A percentile compares a stretch with the other conserved stretches of the same genome.
phyloP scores from a whole-genome alignment of 805 yeast genomes.

The Saccharomycopsis fibuligera region DNA sequence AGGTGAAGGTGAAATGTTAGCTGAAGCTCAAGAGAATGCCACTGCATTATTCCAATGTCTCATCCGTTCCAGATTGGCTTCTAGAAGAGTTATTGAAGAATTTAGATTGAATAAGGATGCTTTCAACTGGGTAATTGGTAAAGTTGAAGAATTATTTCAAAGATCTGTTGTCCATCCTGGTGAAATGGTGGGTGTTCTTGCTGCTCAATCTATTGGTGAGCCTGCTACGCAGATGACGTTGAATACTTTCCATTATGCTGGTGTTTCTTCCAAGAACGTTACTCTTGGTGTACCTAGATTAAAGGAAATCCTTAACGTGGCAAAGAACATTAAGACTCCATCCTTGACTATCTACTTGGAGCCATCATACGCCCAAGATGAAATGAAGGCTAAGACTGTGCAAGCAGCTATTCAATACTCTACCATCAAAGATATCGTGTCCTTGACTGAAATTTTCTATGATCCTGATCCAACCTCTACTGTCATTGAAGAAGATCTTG shows the following conservation, averaged over 20 bases:
- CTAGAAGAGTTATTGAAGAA: slow-evolving; percentile 89
- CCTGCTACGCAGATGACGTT: slow-evolving; percentile 98
- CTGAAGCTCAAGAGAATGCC: slow-evolving; percentile 91
- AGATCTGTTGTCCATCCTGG: slow-evolving; percentile 92
- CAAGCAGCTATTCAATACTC: slow-evolving; percentile 98
- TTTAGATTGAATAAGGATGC: slow-evolving; percentile 78
- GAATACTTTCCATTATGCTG: slow-evolving; percentile 96
- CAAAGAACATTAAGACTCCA: slow-evolving; percentile 99
- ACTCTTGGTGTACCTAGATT: slow-evolving; percentile 97
- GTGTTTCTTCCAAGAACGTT: slow-evolving; percentile 94
- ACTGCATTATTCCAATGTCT: slow-evolving; percentile 84
- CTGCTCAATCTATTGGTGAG: slow-evolving; percentile 97
- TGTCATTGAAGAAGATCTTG: slow-evolving; percentile 94
- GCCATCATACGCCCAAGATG: slow-evolving; percentile 74
- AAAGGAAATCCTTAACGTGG: slow-evolving; percentile 96
- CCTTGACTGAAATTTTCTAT: slow-evolving; percentile 94
- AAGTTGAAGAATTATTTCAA: slow-evolving; percentile 88
- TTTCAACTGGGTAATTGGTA: slow-evolving; percentile 94
- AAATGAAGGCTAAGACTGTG: slow-evolving; percentile 88
- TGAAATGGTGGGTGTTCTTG: slow-evolving; percentile 97
- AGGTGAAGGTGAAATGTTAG: slow-evolving; percentile 65
- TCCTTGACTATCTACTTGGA: slow-evolving; percentile 90
- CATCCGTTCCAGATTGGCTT: slow-evolving; percentile 84
- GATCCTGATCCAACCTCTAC: slow-evolving; percentile 98
- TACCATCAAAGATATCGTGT: slow-evolving; percentile 86